These are phyloP conservation scores for Candolleomyces eurysporus DNA, from an alignment of 768 basidiomycete species.

Conservation along the genomic window DNA sequence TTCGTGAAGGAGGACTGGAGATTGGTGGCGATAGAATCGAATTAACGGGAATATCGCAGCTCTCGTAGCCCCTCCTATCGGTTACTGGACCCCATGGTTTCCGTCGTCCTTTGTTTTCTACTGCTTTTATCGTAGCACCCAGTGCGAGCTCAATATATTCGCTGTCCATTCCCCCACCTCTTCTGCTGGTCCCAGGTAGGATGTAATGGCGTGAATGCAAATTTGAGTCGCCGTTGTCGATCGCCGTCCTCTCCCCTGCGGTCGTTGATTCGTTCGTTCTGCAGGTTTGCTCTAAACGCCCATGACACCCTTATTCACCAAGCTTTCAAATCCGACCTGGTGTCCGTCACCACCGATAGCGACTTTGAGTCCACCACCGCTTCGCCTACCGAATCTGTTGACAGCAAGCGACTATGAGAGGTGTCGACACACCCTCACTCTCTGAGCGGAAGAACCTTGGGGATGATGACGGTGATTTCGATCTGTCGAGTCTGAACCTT, in stretches of 20 bases:
- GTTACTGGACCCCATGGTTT: too few relatives aligned
- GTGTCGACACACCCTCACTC: conserved; percentile 19
- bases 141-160: conserved; percentile 22
- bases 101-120: background rate
- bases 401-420: conserved; percentile 36
- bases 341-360: conserved; percentile 34
- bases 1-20: too few relatives aligned
- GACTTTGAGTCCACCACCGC: conserved; percentile 38
- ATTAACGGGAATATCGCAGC: background rate
- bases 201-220: conserved; percentile 20
- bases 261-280: background rate
- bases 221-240: conserved; percentile 14
- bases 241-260: background rate
- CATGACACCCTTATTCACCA: conserved; percentile 57
- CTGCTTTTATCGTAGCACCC: background rate
- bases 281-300: conserved; percentile 23
- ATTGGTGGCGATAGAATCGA: too few relatives aligned
- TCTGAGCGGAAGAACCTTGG: too few relatives aligned
- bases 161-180: conserved; percentile 24
- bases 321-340: conserved; percentile 53
- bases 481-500: background rate
- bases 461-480: background rate
- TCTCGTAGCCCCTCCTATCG: too few relatives aligned
- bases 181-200: conserved; percentile 23
- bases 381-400: conserved; percentile 31